Evolutionary conservation across 768 basidiomycete species (phyloP).

Genomic region (Amanita molliuscula): DNA sequence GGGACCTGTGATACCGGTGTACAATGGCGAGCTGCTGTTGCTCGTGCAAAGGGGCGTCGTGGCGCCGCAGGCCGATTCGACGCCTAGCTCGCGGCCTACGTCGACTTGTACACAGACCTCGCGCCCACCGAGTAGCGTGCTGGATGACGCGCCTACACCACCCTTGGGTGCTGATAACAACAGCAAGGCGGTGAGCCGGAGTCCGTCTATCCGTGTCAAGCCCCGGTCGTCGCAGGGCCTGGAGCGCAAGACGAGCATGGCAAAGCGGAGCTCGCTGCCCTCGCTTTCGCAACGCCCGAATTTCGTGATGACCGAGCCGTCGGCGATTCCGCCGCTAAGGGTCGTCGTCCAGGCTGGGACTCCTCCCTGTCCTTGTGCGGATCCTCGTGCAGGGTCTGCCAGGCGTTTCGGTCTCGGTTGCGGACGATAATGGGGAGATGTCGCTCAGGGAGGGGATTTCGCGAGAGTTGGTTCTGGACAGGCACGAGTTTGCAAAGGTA

Average conservation of each 20-base stretch:
- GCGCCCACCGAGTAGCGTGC: conserved; percentile 56
- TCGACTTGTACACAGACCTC: conserved; percentile 46
- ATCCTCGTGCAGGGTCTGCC: conserved; percentile 71
- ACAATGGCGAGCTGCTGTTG: conserved; percentile 65
- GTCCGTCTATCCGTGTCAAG: conserved; percentile 72
- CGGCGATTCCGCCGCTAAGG: conserved; percentile 61
- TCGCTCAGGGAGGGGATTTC: conserved; percentile 66
- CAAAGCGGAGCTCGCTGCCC: conserved; percentile 72
- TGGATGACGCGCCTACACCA: conserved; percentile 23
- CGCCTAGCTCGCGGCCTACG: conserved; percentile 40
- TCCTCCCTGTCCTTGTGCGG: conserved; percentile 58
- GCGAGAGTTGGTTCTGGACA: conserved; percentile 62
- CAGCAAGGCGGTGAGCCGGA: conserved; percentile 40
- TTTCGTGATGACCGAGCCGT: conserved; percentile 48
- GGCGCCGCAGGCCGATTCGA: conserved; percentile 22
- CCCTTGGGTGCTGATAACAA: neutral
- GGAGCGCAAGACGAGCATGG: conserved; percentile 69
- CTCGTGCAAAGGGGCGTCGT: conserved; percentile 46
- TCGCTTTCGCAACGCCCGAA: conserved; percentile 55
- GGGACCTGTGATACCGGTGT: conserved; percentile 66
- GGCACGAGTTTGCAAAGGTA: conserved; percentile 57
- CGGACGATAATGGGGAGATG: conserved; percentile 84
- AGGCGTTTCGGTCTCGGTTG: conserved; percentile 68
- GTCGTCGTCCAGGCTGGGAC: conserved; percentile 76
- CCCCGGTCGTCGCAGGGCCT: conserved; percentile 56